Percentiles rank a stretch among this genome's conserved stretches.
Conservation (phyloP, 257 asterid species). For the Nicotiana attenuata region DNA sequence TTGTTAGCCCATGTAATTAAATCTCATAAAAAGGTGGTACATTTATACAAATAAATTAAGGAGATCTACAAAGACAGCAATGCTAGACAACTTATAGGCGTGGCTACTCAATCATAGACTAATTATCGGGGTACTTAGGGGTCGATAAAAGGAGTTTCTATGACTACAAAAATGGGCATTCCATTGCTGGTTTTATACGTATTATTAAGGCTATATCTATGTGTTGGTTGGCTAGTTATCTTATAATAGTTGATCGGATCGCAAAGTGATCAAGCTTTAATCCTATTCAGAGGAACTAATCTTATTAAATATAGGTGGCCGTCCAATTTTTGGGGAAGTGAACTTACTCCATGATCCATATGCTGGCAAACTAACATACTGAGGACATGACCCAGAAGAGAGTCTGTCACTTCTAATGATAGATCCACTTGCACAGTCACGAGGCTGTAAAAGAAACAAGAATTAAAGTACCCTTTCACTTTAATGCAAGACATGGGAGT, state of each 20-base stretch:
- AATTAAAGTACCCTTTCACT: not conserved
- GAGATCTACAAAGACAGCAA: not conserved
- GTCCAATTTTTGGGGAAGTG: not conserved
- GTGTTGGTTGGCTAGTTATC: not conserved
- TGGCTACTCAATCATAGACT: not conserved
- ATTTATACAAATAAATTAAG: not conserved
- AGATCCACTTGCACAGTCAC: conserved; percentile 51
- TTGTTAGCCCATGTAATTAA: not conserved
- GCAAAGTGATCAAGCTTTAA: not conserved
- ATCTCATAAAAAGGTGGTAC: not conserved
- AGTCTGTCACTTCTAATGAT: conserved; percentile 30
- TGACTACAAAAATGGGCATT: not conserved
- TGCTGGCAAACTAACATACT: conserved; percentile 67
- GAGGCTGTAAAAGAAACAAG: conserved; percentile 57
- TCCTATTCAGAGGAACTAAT: not conserved
- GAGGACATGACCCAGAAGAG: conserved; percentile 56
- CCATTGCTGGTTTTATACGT: not conserved
- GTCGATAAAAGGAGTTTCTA: not conserved
- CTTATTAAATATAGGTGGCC: not conserved
- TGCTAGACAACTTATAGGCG: not conserved
- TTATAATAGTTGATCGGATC: not conserved
- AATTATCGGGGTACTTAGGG: not conserved
- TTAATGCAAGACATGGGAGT: not conserved
- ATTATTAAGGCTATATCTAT: not conserved
- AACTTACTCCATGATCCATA: conserved; percentile 44